Base-by-base conservation (phyloP, 306 rosid species). In the Glycine soja region DNA sequence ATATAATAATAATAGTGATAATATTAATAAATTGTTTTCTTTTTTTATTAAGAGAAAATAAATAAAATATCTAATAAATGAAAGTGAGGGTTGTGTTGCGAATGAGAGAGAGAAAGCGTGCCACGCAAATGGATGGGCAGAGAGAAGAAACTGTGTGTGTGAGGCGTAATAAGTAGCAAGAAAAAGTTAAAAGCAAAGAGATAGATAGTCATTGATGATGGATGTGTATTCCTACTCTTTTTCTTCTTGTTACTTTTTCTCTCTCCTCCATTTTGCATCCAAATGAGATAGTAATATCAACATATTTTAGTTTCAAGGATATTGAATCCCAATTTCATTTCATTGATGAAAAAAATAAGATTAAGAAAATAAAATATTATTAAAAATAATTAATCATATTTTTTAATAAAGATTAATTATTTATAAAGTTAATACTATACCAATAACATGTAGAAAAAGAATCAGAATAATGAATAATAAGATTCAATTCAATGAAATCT, bases 101-200 rank as follows among this genome's bases (percentile, higher is more conserved):
- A 24, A 24, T 24, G 50, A 0, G 74, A 48, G 67, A 53, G 46
- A 62, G 68, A 19, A 69, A 66, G 79, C 36, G 36, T 71, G 74
- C 36, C 18, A 42, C 34, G 70, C 51, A 77, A 77, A 62, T 62
- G 86, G 79, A 83, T 83, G 79, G 72, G 79, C 67, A 71, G 45
- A 14, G 30, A 24, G 69, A 24, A 59, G 58, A 30, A 46, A 52
- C 10, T 58, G 73, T 69, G 81, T 24, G 30, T 24, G 30, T 52
- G 83, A 65, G 58, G 80, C 80, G 80, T 78, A 73, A 83, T 78
- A 84, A 82, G 84, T 74, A 74, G 78, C 61, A 30, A 69, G 81
- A 82, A 74, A 86, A 86, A 82, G 88, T 69, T 82, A 72, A 85
- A 85, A 81, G 86, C 70, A 81, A 77, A 77, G 40, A 42, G 46